Evolutionary conservation across 345 rosid genomes (phyloP), one percentile per base, ranked within the genome.

Genomic region (Aegle marmelos): DNA sequence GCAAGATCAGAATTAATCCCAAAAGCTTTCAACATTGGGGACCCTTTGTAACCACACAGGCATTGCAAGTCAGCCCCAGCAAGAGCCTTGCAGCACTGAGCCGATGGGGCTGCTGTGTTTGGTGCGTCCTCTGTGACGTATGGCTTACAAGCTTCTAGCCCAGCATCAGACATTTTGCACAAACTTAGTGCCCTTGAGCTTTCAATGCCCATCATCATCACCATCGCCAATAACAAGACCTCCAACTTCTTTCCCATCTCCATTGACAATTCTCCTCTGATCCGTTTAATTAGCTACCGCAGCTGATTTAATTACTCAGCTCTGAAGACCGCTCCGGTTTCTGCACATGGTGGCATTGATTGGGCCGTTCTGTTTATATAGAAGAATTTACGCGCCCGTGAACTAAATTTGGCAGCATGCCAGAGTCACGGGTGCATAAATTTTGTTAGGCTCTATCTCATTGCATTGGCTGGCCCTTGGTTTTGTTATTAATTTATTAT

Each of bases 1-100:
- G 92, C 97, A 8, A 94, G 94, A 5, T 57, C 70, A 17, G 94
- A 91, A 79, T 92, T 94, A 77, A 94, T 89, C 48, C 96, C 96
- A 5, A 90, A 76, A 33, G 90, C 31, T 30, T 90, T 90, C 76
- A 92, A 79, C 87, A 78, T 13, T 10, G 78, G 54, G 0, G 92
- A 90, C 50, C 82, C 83, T 79, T 79, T 89, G 69, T 91, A 92
- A 14, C 88, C 87, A 70, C 98, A 91, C 19, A 94, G 84, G 81
- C 97, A 92, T 1, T 57, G 65, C 76, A 86, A 80, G 78, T 94
- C 84, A 4, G 93, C 96, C 1, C 73, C 87, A 17, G 75, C 14
- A 1, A 91, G 82, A 19, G 89, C 92, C 73, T 79, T 9, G 80
- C 97, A 92, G 41, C 98, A 94, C 2, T 50, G 78, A 6, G 74